These are phyloP conservation scores for Zygosaccharomyces pseudobailii DNA, from an alignment of 1,139 yeast species.

Conservation along the genomic window DNA sequence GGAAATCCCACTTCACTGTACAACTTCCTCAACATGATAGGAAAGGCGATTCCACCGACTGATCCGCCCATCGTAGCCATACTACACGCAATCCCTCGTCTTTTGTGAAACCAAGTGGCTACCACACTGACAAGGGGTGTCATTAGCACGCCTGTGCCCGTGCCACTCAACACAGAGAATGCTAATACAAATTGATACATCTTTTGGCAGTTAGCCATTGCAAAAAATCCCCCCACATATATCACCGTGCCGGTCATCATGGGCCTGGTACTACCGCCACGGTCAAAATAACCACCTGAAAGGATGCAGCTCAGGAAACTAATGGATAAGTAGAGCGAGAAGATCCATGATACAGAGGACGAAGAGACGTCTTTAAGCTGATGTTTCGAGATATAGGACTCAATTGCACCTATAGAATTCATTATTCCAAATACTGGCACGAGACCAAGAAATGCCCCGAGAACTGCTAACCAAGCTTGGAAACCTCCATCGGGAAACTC, in stretches of 20 bases:
- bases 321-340: slow-evolving; percentile 56
- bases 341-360: slow-evolving; percentile 64
- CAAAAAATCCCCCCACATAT: slow-evolving; percentile 46
- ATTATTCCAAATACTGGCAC: slow-evolving; percentile 60
- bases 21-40: slow-evolving; percentile 51
- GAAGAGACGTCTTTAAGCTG: slow-evolving; percentile 48
- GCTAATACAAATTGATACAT: slow-evolving; percentile 54
- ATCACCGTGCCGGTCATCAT: slow-evolving; percentile 43
- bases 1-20: slow-evolving; percentile 51
- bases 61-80: slow-evolving; percentile 61
- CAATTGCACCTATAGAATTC: slow-evolving; percentile 66
- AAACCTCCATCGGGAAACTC: slow-evolving; percentile 33
- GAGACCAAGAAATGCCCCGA: slow-evolving; percentile 63
- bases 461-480: slow-evolving; percentile 46
- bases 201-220: slow-evolving; percentile 45
- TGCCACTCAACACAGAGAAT: slow-evolving; percentile 48
- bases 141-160: slow-evolving; percentile 54
- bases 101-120: slow-evolving; percentile 54
- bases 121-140: slow-evolving; percentile 54
- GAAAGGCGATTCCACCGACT: slow-evolving; percentile 58
- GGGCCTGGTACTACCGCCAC: slow-evolving; percentile 44
- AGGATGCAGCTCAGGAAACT: slow-evolving; percentile 55
- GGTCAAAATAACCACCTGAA: slow-evolving; percentile 52
- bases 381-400: slow-evolving; percentile 55
- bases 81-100: slow-evolving; percentile 53